phyloP scores from a whole-genome alignment of 257 asterid genomes.

The Solanum gracilifrons region DNA sequence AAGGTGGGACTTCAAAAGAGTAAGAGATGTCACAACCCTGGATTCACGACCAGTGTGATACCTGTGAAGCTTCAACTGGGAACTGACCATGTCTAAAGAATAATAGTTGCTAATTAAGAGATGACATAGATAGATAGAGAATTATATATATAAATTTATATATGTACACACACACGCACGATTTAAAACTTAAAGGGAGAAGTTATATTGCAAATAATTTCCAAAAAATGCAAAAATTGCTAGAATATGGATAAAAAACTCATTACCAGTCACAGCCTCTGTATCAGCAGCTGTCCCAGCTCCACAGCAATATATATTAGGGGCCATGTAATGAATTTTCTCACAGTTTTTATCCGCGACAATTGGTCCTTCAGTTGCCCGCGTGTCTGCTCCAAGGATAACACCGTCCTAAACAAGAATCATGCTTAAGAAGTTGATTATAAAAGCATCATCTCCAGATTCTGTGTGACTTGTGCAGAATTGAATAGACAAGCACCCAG shows the following conservation, averaged over 20 bases:
- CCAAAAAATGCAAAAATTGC: neutral
- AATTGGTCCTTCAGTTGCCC: constrained; percentile 99
- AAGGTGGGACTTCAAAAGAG: constrained; percentile 77
- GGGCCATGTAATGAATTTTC: constrained; percentile 92
- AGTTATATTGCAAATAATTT: neutral
- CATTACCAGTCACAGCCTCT: constrained; percentile 83
- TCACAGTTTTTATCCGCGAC: constrained; percentile 98
- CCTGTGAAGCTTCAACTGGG: constrained; percentile 83
- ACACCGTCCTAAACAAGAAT: constrained; percentile 72
- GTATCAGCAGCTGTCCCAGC: constrained; percentile 98
- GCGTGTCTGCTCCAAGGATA: constrained; percentile 95
- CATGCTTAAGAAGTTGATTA: neutral
- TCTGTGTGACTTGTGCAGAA: neutral
- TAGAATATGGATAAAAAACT: neutral
- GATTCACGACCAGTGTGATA: constrained; percentile 90
- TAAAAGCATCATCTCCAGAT: neutral
- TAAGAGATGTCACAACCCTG: constrained; percentile 85
- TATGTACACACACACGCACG: neutral
- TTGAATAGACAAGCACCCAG: neutral
- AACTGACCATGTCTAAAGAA: constrained; percentile 82
- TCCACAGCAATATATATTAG: constrained; percentile 72
- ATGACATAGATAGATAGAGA: neutral
- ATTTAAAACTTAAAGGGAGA: neutral
- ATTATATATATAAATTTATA: neutral
- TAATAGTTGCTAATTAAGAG: neutral